These are phyloP conservation scores for Cladosporium sp. DNA, from an alignment of 2,329 filamentous ascomycete species.

Conservation along the genomic window DNA sequence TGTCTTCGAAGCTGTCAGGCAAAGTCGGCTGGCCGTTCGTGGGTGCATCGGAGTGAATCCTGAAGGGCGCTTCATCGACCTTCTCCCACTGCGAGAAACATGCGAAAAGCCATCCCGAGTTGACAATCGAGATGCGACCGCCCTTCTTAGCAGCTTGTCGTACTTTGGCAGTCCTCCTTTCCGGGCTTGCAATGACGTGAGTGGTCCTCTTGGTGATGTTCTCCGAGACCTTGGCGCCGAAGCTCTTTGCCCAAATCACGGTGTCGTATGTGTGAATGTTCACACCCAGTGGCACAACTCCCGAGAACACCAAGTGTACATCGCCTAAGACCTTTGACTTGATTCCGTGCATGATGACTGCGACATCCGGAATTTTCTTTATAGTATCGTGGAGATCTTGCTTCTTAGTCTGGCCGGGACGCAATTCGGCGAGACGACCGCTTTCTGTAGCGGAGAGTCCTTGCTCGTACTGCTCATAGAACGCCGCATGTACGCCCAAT, in stretches of 20 bases:
- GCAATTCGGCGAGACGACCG: slow-evolving; percentile 48
- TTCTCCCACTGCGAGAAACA: slow-evolving; percentile 80
- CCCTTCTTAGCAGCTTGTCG: slow-evolving; percentile 75
- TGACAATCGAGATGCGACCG: slow-evolving; percentile 78
- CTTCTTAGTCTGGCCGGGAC: slow-evolving; percentile 41
- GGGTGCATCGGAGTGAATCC: slow-evolving; percentile 70
- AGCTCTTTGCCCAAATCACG: slow-evolving; percentile 78
- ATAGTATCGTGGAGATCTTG: slow-evolving; percentile 48
- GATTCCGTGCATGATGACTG: slow-evolving; percentile 74
- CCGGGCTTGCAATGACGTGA: slow-evolving; percentile 68
- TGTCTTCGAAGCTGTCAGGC: slow-evolving; percentile 27
- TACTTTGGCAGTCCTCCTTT: slow-evolving; percentile 81
- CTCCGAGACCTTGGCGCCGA: slow-evolving; percentile 67
- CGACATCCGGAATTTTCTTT: slow-evolving; percentile 73
- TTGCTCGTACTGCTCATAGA: slow-evolving; percentile 77
- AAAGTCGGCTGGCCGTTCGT: slow-evolving; percentile 41
- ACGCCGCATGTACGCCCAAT: slow-evolving; percentile 68
- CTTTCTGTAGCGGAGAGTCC: slow-evolving; percentile 40
- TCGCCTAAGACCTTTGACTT: slow-evolving; percentile 73
- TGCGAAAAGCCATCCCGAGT: slow-evolving; percentile 81
- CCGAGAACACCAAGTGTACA: slow-evolving; percentile 80
- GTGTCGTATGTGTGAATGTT: slow-evolving; percentile 73
- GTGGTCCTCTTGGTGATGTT: slow-evolving; percentile 56
- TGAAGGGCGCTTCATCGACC: slow-evolving; percentile 72
- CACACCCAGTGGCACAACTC: slow-evolving; percentile 77